Evolutionary conservation across 2,329 filamentous ascomycete species (phyloP).

Genomic region (Didymella segeticola): DNA sequence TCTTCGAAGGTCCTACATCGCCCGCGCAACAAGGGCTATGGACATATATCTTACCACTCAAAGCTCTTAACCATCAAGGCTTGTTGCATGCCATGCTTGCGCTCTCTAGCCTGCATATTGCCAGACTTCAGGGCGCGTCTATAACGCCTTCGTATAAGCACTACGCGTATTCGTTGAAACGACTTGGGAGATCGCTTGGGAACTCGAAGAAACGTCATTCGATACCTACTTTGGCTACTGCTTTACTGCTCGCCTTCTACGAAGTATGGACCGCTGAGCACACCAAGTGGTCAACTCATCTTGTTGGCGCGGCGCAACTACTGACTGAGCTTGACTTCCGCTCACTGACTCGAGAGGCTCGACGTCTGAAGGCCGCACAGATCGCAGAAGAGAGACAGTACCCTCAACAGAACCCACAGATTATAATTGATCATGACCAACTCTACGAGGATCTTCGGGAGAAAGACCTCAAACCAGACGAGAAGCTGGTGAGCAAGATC

Average conservation of each 20-base stretch:
- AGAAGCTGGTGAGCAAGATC: constrained; percentile 63
- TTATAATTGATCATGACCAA: constrained; percentile 40
- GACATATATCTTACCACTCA: constrained; percentile 78
- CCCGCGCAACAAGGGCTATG: constrained; percentile 54
- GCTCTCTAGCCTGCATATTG: constrained; percentile 84
- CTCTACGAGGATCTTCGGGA: constrained; percentile 51
- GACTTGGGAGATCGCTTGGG: constrained; percentile 77
- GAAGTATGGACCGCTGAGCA: constrained; percentile 96
- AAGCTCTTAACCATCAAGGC: constrained; percentile 83
- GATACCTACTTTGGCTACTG: constrained; percentile 85
- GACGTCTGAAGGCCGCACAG: constrained; percentile 66
- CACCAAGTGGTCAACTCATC: constrained; percentile 92
- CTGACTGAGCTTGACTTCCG: constrained; percentile 82
- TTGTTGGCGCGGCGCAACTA: constrained; percentile 82
- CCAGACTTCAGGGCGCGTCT: constrained; percentile 76
- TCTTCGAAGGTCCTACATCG: constrained; percentile 60
- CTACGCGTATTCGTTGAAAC: constrained; percentile 83
- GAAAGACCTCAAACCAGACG: constrained; percentile 52
- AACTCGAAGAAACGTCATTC: constrained; percentile 74
- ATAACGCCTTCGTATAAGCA: constrained; percentile 86
- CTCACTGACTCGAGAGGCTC: constrained; percentile 73
- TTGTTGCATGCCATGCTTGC: constrained; percentile 91
- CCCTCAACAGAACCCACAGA: constrained; percentile 38
- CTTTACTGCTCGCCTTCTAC: constrained; percentile 85
- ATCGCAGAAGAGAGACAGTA: constrained; percentile 49